A percentile compares a stretch with the other conserved stretches of the same genome.
phyloP scores from a whole-genome alignment of 2,329 filamentous ascomycete genomes.

The Microcyclosporella mali region DNA sequence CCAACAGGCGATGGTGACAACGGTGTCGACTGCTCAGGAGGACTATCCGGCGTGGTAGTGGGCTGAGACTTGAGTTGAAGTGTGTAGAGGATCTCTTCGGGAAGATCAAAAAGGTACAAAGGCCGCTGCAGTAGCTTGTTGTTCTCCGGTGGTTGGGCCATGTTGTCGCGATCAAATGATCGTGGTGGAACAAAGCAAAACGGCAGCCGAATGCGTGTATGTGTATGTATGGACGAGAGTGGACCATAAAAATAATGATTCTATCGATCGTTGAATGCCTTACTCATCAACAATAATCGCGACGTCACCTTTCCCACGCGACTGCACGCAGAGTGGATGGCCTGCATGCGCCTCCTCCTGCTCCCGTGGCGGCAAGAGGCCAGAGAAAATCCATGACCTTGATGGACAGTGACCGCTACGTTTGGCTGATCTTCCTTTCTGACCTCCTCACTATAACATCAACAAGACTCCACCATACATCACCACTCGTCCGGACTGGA shows the following conservation, averaged over 20 bases:
- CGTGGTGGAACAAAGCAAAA: not conserved
- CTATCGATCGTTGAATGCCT: no score
- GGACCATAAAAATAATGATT: no score
- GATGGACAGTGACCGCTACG: not conserved
- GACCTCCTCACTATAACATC: not conserved
- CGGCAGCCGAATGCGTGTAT: not conserved
- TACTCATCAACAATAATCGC: no score
- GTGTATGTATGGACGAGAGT: no score
- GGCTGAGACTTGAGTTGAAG: slow-evolving; percentile 54
- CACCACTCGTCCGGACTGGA: no score
- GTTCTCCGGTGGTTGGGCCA: slow-evolving; percentile 19
- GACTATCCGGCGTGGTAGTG: slow-evolving; percentile 24
- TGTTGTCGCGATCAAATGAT: slow-evolving; percentile 9
- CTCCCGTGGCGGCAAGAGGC: no score
- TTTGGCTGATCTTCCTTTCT: not conserved
- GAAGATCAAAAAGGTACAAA: slow-evolving; percentile 67
- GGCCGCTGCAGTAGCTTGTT: slow-evolving; percentile 42
- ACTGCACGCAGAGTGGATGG: no score
- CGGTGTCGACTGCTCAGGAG: slow-evolving; percentile 3
- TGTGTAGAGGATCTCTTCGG: slow-evolving; percentile 63
- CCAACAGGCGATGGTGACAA: slow-evolving; percentile 18
- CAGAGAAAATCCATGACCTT: no score
- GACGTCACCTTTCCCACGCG: no score
- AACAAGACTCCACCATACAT: no score
- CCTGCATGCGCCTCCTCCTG: no score